Conservation (phyloP, 108 stramenopile species). For the Pseudonitzschia pungens region DNA sequence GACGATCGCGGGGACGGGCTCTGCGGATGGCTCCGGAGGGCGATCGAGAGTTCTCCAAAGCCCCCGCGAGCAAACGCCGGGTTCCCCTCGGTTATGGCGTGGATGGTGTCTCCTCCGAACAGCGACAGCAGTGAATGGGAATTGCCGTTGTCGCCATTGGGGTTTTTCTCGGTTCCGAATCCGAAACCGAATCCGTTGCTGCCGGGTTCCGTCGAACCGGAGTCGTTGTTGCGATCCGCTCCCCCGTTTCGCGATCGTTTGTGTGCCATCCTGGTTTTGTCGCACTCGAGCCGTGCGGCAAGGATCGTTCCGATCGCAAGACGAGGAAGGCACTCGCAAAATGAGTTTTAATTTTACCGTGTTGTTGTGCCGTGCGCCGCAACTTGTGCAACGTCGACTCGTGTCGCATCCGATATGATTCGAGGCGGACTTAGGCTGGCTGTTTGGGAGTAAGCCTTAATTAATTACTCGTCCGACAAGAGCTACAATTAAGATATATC, state of each 20-base stretch:
- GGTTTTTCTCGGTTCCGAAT: background rate
- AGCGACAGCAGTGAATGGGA: background rate
- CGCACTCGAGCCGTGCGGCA: too few species aligned
- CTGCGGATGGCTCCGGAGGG: constrained; percentile 25
- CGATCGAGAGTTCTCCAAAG: constrained; percentile 70
- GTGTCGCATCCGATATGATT: too few species aligned
- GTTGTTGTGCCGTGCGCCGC: too few species aligned
- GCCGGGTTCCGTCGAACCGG: too few species aligned
- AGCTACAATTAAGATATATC: too few species aligned
- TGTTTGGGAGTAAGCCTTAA: too few species aligned
- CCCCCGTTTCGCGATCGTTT: background rate
- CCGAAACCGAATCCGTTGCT: background rate
- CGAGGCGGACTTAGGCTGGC: too few species aligned
- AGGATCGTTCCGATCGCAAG: too few species aligned
- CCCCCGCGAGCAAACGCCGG: constrained; percentile 48
- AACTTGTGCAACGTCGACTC: too few species aligned
- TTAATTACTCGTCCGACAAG: too few species aligned
- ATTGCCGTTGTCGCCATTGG: background rate
- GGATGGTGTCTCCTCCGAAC: constrained; percentile 20
- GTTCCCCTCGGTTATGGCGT: constrained; percentile 14
- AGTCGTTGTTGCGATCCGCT: background rate
- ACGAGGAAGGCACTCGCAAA: too few species aligned
- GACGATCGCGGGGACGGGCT: background rate
- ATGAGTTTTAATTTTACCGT: too few species aligned
- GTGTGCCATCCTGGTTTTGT: constrained; percentile 6